Percentiles rank a stretch among this genome's conserved stretches.
Conservation (phyloP, 805 yeast species). For the Hanseniaspora lindneri region DNA sequence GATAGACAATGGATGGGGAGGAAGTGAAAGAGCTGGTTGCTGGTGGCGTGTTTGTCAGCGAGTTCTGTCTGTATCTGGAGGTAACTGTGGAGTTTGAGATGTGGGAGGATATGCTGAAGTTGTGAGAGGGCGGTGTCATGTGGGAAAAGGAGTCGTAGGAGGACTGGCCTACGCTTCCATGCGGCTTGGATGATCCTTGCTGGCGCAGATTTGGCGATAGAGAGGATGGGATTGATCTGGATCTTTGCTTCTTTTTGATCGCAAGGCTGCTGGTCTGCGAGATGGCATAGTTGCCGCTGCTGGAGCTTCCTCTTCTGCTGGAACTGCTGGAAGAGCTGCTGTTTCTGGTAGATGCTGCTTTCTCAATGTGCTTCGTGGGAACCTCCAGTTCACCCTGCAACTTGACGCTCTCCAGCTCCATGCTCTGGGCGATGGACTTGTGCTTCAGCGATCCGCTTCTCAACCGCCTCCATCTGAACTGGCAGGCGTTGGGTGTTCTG, state of each 20-base stretch:
- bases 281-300: background rate
- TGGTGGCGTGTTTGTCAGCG: slow-evolving; percentile 18
- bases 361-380: background rate
- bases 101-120: background rate
- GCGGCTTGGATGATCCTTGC: background rate
- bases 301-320: background rate
- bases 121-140: background rate
- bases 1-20: slow-evolving; percentile 21
- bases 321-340: background rate
- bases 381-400: slow-evolving; percentile 5
- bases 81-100: background rate
- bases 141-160: background rate
- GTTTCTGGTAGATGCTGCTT: background rate
- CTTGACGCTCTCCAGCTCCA: slow-evolving; percentile 14
- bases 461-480: slow-evolving; percentile 75
- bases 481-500: slow-evolving; percentile 82
- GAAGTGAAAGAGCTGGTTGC: slow-evolving; percentile 24
- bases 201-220: slow-evolving; percentile 12
- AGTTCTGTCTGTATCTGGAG: slow-evolving; percentile 10
- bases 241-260: background rate
- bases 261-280: background rate
- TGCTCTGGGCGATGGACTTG: slow-evolving; percentile 23
- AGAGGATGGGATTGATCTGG: background rate
- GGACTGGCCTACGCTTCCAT: no score
- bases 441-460: slow-evolving; percentile 35